These are phyloP conservation scores for Candida odintsovae DNA, from an alignment of 805 yeast species.

Conservation along the genomic window DNA sequence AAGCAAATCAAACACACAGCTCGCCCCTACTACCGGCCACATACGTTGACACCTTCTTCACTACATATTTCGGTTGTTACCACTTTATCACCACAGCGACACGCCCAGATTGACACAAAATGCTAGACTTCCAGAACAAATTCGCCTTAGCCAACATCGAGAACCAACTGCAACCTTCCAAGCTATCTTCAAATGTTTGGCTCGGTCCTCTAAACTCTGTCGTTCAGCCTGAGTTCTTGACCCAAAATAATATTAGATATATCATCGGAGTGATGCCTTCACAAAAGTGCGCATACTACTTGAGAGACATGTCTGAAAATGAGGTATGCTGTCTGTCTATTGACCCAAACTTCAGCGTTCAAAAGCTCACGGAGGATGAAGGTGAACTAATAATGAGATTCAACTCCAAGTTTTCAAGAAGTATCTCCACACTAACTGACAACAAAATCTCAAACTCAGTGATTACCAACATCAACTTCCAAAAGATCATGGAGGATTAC, in stretches of 20 bases:
- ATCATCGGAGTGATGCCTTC: constrained; percentile 32
- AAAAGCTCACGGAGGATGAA: constrained; percentile 23
- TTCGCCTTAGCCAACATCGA: constrained; percentile 21
- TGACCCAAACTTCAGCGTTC: constrained; percentile 29
- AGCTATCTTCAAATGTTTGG: constrained; percentile 34
- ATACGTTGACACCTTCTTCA: not conserved
- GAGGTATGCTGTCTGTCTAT: constrained; percentile 26
- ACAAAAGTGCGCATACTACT: constrained; percentile 26
- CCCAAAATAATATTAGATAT: constrained; percentile 33
- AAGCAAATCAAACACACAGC: not conserved
- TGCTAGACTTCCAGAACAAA: constrained; percentile 21
- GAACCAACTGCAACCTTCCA: constrained; percentile 34
- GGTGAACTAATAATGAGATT: constrained; percentile 22
- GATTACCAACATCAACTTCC: constrained; percentile 21
- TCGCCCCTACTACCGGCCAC: not conserved
- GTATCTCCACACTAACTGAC: constrained; percentile 14
- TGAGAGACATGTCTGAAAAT: constrained; percentile 23
- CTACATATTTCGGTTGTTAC: not conserved
- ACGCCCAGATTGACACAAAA: not conserved
- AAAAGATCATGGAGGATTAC: constrained; percentile 20
- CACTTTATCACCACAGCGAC: not conserved
- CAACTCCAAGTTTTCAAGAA: constrained; percentile 21
- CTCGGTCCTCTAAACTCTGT: constrained; percentile 42
- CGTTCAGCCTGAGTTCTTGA: constrained; percentile 32
- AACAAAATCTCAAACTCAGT: constrained; percentile 19